Evolutionary conservation across 345 rosid species (phyloP), one percentile per base, ranked within the genome.

Genomic region (Aegle marmelos): DNA sequence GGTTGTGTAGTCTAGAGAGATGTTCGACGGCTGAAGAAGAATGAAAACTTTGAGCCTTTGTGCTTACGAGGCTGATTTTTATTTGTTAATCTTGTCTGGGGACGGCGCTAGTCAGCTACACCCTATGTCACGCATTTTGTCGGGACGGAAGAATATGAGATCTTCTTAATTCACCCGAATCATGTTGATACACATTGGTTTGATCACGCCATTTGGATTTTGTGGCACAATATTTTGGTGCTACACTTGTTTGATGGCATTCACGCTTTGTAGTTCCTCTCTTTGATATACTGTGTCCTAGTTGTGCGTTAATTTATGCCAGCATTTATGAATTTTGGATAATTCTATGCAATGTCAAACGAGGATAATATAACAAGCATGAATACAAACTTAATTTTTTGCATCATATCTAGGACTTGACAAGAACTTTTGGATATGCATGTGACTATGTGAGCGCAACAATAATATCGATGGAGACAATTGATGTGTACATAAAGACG

Each of bases 161-260:
- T 56, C 5, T 45, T 45, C 50, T 45, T 7, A 14, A 9, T 62
- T 62, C 66, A 62, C 66, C 36, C 66, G 36, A 62, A 62, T 28
- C 66, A 28, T 3, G 6, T 62, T 62, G 36, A 14, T 30, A 13
- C 22, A 62, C 66, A 28, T 28, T 80, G 86, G 86, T 79, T 83
- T 76, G 71, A 58, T 83, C 89, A 83, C 77, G 82, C 76, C 27
- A 60, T 81, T 81, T 60, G 79, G 60, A 25, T 70, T 53, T 53
- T 28, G 34, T 11, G 45, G 25, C 76, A 70, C 75, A 53, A 50
- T 9, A 54, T 36, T 39, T 75, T 37, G 28, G n/a, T 54, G 75
- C 27, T 34, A 21, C 31, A n/a, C 31, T 28, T 27, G 59, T 25
- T 69, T 28, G 48, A 36, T 72, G 75, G 33, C 30, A 28, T 5